Conservation (phyloP, 306 rosid species). For the Phaseolus lunatus region DNA sequence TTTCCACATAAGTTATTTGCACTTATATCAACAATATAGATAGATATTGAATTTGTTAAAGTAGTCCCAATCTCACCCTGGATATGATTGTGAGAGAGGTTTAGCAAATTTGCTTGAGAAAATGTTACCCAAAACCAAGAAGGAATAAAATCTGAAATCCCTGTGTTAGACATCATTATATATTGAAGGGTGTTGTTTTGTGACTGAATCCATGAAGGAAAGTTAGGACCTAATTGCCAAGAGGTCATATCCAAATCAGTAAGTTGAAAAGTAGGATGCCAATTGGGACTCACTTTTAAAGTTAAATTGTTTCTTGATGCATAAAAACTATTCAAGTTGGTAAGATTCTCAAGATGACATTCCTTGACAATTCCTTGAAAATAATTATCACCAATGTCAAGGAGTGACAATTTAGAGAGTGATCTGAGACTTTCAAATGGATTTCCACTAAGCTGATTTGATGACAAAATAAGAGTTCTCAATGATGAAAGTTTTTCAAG, state of each 20-base stretch:
- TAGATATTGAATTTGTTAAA: background rate
- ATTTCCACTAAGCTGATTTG: background rate
- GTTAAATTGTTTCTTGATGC: conserved; percentile 1
- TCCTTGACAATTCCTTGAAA: conserved; percentile 29
- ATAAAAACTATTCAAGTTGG: rapidly evolving
- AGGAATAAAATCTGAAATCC: conserved; percentile 17
- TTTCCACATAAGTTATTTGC: background rate
- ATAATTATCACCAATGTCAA: background rate
- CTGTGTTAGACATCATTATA: conserved; percentile 25
- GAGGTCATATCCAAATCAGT: rapidly evolving
- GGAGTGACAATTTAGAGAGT: background rate
- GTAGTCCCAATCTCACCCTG: conserved; percentile 28
- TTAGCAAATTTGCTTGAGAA: background rate
- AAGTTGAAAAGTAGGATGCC: conserved; percentile 27
- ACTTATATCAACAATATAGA: background rate
- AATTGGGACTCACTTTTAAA: conserved; percentile 15
- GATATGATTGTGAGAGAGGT: conserved; percentile 35
- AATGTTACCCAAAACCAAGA: background rate
- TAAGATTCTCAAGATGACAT: conserved; percentile 13
- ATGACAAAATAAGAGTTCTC: background rate
- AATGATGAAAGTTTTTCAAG: background rate
- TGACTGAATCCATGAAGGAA: conserved; percentile 43
- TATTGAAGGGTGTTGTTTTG: background rate
- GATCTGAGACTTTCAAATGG: background rate
- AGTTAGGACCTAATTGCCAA: conserved; percentile 29